Percentiles rank a stretch among this genome's conserved stretches.
Evolutionary conservation across 176 grass and related monocot genomes (phyloP).

Genomic region (Alloteropsis semialata): DNA sequence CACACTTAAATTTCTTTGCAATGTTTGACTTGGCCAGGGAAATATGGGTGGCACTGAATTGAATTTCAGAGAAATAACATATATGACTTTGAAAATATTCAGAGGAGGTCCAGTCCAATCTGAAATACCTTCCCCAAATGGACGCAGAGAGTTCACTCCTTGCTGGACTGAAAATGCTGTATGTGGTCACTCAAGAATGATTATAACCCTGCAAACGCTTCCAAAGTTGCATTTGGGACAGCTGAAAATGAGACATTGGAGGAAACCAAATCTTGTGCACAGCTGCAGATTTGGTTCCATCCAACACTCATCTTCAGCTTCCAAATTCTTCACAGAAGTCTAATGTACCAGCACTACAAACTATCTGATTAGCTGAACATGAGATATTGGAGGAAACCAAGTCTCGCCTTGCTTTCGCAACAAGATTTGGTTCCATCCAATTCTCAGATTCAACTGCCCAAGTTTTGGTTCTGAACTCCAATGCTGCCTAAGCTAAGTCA

Average conservation of each 20-base stretch:
- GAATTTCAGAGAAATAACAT: not conserved
- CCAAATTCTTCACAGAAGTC: not conserved
- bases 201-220: not conserved
- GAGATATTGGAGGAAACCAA: conserved; percentile 64
- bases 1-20: too few relatives aligned
- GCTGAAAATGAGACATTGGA: conserved; percentile 45
- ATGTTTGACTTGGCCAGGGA: not conserved
- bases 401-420: not conserved
- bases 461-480: not conserved
- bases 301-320: conserved; percentile 43
- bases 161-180: not conserved
- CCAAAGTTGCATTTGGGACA: not conserved
- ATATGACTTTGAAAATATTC: not conserved
- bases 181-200: not conserved
- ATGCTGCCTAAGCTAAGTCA: not conserved
- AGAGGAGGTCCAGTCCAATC: not conserved
- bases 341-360: not conserved
- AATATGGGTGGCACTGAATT: not conserved
- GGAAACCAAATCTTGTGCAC: conserved; percentile 36
- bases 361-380: conserved; percentile 21
- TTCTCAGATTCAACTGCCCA: conserved; percentile 38
- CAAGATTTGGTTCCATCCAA: conserved; percentile 42
- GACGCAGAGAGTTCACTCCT: not conserved
- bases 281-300: conserved; percentile 37
- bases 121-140: not conserved